A percentile compares a stretch with the other conserved stretches of the same genome.
Evolutionary conservation across 345 rosid species (phyloP).

Genomic region (Clausena lansium): DNA sequence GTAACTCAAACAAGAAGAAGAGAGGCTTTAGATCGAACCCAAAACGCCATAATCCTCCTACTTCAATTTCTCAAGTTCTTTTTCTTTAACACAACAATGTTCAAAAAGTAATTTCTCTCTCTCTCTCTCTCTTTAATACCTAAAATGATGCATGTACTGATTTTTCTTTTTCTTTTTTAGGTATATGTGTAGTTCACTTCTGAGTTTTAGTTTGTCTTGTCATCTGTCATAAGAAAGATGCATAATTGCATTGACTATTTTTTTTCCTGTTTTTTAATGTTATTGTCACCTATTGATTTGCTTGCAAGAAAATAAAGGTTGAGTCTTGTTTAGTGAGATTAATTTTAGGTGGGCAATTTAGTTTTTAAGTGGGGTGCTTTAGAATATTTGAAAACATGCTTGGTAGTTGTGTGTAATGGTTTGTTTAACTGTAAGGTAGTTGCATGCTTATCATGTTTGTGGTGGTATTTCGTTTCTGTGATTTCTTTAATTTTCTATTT

Average conservation of each 20-base stretch:
- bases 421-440: neutral
- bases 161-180: neutral
- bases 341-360: neutral
- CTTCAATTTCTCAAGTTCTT: neutral
- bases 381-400: neutral
- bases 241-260: neutral
- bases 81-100: slow-evolving; percentile 27
- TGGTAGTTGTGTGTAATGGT: neutral
- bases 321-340: neutral
- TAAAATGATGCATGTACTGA: neutral
- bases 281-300: neutral
- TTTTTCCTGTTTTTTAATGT: neutral
- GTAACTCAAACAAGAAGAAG: neutral
- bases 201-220: neutral
- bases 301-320: neutral
- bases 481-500: neutral
- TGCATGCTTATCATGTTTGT: neutral
- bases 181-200: neutral
- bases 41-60: slow-evolving; percentile 2
- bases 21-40: slow-evolving; percentile 12
- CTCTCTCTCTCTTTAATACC: neutral
- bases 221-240: neutral
- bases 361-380: neutral
- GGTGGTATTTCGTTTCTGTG: neutral
- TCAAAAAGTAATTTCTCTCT: slow-evolving; percentile 42